A percentile compares a stretch with the other conserved stretches of the same genome.
Evolutionary conservation across 2,329 filamentous ascomycete genomes (phyloP).

Genomic region (Colletotrichum shisoi): DNA sequence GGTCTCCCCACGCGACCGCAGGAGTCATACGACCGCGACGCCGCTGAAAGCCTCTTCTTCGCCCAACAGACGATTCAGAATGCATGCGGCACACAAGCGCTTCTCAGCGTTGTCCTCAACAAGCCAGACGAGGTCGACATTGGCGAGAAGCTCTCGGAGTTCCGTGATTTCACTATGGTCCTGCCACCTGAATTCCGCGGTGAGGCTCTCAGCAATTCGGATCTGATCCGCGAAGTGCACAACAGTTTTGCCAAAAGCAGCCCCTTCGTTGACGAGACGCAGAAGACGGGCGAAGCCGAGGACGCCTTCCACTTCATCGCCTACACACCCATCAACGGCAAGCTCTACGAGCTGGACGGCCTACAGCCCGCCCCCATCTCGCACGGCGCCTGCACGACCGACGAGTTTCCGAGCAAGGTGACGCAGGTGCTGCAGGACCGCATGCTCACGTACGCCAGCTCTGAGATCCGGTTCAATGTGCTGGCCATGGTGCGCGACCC

Average conservation of each 20-base stretch:
- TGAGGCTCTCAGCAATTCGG: conserved; percentile 68
- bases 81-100: conserved; percentile 94
- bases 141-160: conserved; percentile 74
- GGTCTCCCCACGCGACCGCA: conserved; percentile 55
- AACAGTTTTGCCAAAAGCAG: conserved; percentile 89
- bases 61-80: conserved; percentile 98
- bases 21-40: conserved; percentile 73
- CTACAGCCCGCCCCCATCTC: conserved; percentile 91
- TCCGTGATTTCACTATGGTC: conserved; percentile 86
- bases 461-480: conserved; percentile 95
- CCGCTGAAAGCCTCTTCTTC: conserved; percentile 85
- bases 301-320: conserved; percentile 98
- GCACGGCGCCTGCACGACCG: conserved; percentile 77
- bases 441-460: conserved; percentile 81
- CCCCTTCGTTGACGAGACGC: conserved; percentile 92
- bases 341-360: conserved; percentile 92
- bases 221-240: conserved; percentile 79
- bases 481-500: conserved; percentile 90
- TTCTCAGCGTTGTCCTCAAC: conserved; percentile 91
- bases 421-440: conserved; percentile 86
- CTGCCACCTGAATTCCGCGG: conserved; percentile 77
- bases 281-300: conserved; percentile 74
- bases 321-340: conserved; percentile 81
- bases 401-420: conserved; percentile 79
- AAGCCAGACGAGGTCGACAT: conserved; percentile 75